phyloP scores from a whole-genome alignment of 495 filamentous ascomycete genomes.

The Penicillium cataractarum region DNA sequence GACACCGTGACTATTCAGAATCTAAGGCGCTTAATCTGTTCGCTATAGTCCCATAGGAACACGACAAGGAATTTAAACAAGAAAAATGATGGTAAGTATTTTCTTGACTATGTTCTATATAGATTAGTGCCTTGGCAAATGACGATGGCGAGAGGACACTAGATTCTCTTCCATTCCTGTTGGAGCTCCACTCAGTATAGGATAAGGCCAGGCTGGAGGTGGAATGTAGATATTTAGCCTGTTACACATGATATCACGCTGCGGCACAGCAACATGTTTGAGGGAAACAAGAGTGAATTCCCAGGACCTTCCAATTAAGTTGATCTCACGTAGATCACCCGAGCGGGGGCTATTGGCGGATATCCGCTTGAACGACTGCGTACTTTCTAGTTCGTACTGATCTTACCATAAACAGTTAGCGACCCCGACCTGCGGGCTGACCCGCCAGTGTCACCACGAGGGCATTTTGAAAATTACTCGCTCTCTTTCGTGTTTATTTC shows the following conservation, averaged over 20 bases:
- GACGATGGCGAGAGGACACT: too few species aligned
- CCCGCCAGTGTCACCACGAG: neutral
- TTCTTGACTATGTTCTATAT: neutral
- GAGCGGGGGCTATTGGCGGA: neutral
- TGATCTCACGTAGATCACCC: neutral
- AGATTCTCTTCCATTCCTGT: neutral
- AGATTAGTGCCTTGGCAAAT: neutral
- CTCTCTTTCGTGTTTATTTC: neutral
- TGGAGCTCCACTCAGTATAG: neutral
- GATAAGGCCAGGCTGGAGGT: neutral
- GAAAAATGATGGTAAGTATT: too few species aligned
- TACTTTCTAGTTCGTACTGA: neutral
- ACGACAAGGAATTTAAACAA: too few species aligned
- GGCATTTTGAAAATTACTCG: constrained; percentile 3
- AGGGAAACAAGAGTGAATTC: neutral
- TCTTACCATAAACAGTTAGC: neutral
- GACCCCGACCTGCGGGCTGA: neutral
- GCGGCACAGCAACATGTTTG: neutral
- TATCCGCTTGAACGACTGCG: neutral
- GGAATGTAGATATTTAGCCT: neutral
- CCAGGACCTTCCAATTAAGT: neutral
- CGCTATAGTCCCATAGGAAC: too few species aligned
- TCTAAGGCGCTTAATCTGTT: too few species aligned
- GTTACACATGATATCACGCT: neutral
- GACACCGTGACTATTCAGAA: too few species aligned